phyloP scores from a whole-genome alignment of 2,329 filamentous ascomycete genomes.

The Sporothrix mexicana region DNA sequence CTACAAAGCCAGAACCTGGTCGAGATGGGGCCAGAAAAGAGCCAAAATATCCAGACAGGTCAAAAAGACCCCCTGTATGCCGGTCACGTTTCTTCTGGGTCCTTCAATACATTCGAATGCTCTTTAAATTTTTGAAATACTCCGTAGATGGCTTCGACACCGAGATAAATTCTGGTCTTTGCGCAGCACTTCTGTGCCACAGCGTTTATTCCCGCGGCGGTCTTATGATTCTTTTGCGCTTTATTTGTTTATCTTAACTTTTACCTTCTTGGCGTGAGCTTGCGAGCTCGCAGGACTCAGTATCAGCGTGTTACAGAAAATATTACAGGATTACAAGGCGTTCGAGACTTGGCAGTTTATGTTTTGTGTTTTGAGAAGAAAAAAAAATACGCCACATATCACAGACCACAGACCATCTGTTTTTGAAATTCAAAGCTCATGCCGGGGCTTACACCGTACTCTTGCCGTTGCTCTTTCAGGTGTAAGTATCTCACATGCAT shows the following conservation, averaged over 20 bases:
- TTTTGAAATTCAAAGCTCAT: too few relatives aligned
- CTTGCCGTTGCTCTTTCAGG: neutral
- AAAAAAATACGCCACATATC: neutral
- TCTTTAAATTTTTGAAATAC: too few relatives aligned
- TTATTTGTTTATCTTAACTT: neutral
- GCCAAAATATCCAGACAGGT: neutral
- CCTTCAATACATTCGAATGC: too few relatives aligned
- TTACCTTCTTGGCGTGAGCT: neutral
- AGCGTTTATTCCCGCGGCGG: neutral
- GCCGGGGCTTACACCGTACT: neutral
- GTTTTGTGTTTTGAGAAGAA: neutral
- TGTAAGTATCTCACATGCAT: neutral
- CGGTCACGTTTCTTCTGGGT: slow-evolving; percentile 3
- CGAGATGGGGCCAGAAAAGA: neutral
- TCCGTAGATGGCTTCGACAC: too few relatives aligned
- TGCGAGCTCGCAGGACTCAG: neutral
- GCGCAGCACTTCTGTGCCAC: neutral
- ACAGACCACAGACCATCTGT: neutral
- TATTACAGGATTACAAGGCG: neutral
- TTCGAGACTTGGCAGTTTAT: neutral
- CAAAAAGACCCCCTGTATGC: neutral
- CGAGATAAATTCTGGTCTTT: neutral
- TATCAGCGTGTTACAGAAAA: neutral
- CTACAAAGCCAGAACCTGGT: slow-evolving; percentile 15
- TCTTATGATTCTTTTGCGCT: neutral